Conservation (phyloP, 805 yeast species). For the Vanderwaltozyma yarrowii region DNA sequence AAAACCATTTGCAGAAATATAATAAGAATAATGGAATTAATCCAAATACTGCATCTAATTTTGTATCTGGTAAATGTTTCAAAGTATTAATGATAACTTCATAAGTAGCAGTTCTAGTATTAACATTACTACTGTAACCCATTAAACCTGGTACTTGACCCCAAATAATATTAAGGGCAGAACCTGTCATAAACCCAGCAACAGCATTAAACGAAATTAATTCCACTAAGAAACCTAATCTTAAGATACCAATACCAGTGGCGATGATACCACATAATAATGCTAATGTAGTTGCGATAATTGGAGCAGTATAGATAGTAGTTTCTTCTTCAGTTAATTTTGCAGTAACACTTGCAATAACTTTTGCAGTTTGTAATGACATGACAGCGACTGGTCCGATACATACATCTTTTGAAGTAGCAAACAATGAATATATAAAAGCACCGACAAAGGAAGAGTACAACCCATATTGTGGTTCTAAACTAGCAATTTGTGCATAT, state of each 20-base stretch:
- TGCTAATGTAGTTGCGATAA: slow-evolving; percentile 71
- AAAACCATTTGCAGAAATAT: slow-evolving; percentile 57
- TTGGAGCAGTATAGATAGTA: slow-evolving; percentile 41
- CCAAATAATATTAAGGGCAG: slow-evolving; percentile 68
- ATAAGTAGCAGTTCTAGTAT: slow-evolving; percentile 66
- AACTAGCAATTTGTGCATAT: slow-evolving; percentile 77
- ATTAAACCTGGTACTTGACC: slow-evolving; percentile 84
- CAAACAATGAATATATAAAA: slow-evolving; percentile 77
- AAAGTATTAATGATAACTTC: slow-evolving; percentile 59
- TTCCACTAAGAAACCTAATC: slow-evolving; percentile 83
- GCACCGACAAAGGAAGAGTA: slow-evolving; percentile 92
- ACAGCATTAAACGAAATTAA: slow-evolving; percentile 87
- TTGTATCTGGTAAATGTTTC: slow-evolving; percentile 59
- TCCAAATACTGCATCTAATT: slow-evolving; percentile 84
- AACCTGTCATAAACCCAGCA: slow-evolving; percentile 90
- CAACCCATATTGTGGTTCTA: slow-evolving; percentile 75
- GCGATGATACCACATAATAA: slow-evolving; percentile 81
- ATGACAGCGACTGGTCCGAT: slow-evolving; percentile 97
- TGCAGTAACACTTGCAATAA: slow-evolving; percentile 51
- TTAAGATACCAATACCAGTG: slow-evolving; percentile 66
- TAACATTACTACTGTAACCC: slow-evolving; percentile 60
- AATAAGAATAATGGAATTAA: slow-evolving; percentile 62
- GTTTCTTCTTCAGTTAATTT: slow-evolving; percentile 33
- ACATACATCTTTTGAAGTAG: slow-evolving; percentile 90
- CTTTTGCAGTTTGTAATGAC: slow-evolving; percentile 78